These are phyloP conservation scores for Nymphaea colorata DNA, from an alignment of 164 flowering plant species.

Conservation along the genomic window DNA sequence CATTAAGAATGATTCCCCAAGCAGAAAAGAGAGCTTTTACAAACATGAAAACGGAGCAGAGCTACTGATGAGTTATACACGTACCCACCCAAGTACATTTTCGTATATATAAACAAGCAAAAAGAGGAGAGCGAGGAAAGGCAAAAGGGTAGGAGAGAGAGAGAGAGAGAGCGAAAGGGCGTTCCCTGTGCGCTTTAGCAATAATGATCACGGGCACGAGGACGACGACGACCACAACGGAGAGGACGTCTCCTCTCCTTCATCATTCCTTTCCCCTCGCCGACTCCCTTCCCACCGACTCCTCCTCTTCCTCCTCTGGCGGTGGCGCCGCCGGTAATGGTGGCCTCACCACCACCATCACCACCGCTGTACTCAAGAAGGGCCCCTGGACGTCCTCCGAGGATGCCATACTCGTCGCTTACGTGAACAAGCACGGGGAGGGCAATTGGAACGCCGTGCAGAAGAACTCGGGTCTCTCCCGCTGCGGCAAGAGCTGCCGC, in stretches of 20 bases:
- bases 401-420: constrained; percentile 42
- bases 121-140: neutral
- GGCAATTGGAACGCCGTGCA: constrained; percentile 66
- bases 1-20: too few species aligned
- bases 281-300: neutral
- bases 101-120: too few species aligned
- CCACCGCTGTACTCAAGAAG: constrained; percentile 21
- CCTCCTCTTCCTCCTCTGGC: neutral
- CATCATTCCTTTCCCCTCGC: neutral
- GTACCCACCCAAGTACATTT: neutral
- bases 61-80: neutral
- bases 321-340: neutral
- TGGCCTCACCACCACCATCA: neutral
- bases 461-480: constrained; percentile 33
- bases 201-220: neutral
- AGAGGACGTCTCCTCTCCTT: too few species aligned
- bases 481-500: constrained; percentile 31
- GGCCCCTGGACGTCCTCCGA: constrained; percentile 67
- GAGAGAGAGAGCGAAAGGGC: neutral
- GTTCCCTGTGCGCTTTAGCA: neutral
- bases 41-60: too few species aligned
- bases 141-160: neutral
- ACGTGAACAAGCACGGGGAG: constrained; percentile 52
- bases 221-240: neutral
- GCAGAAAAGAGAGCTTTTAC: too few species aligned